phyloP scores from a whole-genome alignment of 768 basidiomycete species.

The Amanita thiersii region DNA sequence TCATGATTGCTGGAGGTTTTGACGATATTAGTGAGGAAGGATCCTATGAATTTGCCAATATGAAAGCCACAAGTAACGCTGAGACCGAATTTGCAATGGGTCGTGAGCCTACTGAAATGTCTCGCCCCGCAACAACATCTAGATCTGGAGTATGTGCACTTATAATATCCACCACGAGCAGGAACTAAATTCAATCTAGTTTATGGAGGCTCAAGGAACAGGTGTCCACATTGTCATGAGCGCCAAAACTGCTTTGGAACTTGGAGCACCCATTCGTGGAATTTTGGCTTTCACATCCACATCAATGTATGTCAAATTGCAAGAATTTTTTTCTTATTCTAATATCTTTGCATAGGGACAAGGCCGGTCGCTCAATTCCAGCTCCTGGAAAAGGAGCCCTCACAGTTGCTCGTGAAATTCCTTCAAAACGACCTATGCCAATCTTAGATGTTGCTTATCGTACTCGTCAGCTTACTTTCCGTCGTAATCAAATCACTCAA shows the following conservation, averaged over 20 bases:
- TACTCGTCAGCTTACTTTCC: conserved; percentile 90
- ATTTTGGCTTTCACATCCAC: conserved; percentile 95
- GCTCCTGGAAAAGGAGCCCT: conserved; percentile 94
- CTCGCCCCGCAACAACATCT: conserved; percentile 92
- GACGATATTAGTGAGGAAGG: conserved; percentile 98
- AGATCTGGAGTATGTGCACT: conserved; percentile 74
- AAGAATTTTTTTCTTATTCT: background rate
- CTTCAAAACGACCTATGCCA: conserved; percentile 69
- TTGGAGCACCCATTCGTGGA: conserved; percentile 90
- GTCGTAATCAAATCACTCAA: conserved; percentile 88
- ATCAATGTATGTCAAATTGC: conserved; percentile 61
- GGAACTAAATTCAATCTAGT: conserved; percentile 28
- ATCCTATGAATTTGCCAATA: conserved; percentile 98
- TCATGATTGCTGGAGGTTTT: conserved; percentile 99
- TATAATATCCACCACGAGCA: conserved; percentile 10
- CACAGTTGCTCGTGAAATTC: conserved; percentile 78
- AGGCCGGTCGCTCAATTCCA: conserved; percentile 96
- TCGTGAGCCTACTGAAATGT: conserved; percentile 98
- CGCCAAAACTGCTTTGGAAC: conserved; percentile 90
- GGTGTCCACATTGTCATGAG: conserved; percentile 98
- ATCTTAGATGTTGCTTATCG: conserved; percentile 85
- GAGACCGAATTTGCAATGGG: conserved; percentile 99
- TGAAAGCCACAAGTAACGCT: conserved; percentile 98
- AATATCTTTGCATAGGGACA: conserved; percentile 53
- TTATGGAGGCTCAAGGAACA: conserved; percentile 93